These are phyloP conservation scores for Dichotomopilus funicola DNA, from an alignment of 2,329 filamentous ascomycete genomes.

Conservation along the genomic window DNA sequence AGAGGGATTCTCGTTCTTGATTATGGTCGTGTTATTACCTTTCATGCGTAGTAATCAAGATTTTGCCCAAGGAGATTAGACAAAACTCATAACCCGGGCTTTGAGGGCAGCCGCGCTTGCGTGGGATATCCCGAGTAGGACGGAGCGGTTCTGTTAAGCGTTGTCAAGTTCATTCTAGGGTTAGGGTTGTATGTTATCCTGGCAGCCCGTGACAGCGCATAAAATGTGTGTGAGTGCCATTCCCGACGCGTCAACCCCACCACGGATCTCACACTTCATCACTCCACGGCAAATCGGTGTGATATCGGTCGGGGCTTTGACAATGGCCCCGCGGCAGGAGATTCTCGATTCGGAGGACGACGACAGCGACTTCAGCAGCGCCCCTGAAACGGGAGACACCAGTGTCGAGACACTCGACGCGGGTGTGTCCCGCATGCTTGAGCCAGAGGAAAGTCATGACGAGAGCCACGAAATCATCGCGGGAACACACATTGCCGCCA, in stretches of 20 bases:
- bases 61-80: too few species aligned
- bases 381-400: neutral
- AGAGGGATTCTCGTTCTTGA: too few species aligned
- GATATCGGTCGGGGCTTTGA: neutral
- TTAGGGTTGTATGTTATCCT: conserved; percentile 1
- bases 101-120: neutral
- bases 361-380: conserved; percentile 21
- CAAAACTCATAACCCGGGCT: neutral
- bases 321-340: conserved; percentile 25
- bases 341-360: conserved; percentile 32
- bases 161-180: neutral
- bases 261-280: neutral
- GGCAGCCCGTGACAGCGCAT: conserved; percentile 7
- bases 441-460: neutral
- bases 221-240: neutral
- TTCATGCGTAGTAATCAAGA: too few species aligned
- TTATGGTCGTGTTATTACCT: too few species aligned
- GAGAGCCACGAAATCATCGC: neutral
- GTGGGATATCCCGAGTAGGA: neutral
- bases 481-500: conserved; percentile 11
- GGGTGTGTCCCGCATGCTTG: neutral
- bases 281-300: neutral
- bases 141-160: neutral
- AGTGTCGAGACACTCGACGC: neutral
- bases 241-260: neutral